Conservation (phyloP, 2,329 filamentous ascomycete species). For the Pseudogymnoascus sp. region DNA sequence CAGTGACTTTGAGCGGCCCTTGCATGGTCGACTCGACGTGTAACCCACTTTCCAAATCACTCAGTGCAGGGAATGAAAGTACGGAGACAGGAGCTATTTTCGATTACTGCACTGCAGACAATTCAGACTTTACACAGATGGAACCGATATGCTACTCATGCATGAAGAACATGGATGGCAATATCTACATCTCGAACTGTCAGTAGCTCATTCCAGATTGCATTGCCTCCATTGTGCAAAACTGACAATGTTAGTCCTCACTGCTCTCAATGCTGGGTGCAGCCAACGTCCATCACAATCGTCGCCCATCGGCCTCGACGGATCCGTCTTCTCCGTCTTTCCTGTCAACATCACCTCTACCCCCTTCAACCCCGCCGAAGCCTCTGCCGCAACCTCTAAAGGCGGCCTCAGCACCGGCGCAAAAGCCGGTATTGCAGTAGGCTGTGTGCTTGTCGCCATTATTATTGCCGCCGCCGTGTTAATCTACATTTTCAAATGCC, state of each 20-base stretch:
- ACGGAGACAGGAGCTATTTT: not conserved
- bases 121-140: not conserved
- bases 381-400: conserved; percentile 5
- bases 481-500: conserved; percentile 18
- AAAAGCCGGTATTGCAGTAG: conserved; percentile 23
- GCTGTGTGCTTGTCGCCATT: conserved; percentile 14
- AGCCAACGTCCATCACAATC: conserved; percentile 38
- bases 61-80: not conserved
- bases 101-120: not conserved
- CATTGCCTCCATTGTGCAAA: not conserved
- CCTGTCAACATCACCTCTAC: conserved; percentile 23
- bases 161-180: not conserved
- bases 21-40: conserved; percentile 7
- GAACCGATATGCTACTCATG: not conserved
- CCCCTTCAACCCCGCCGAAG: conserved; percentile 32
- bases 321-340: conserved; percentile 21
- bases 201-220: not conserved
- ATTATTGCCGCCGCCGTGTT: conserved; percentile 14
- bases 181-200: not conserved
- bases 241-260: conserved; percentile 33
- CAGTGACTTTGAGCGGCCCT: not conserved
- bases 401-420: conserved; percentile 16
- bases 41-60: not conserved
- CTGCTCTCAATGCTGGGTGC: conserved; percentile 48
- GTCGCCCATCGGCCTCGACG: conserved; percentile 21